Evolutionary conservation across 2,329 filamentous ascomycete species (phyloP), one percentile per base, ranked within the genome.

Genomic region (Lasiodiplodia citricola): DNA sequence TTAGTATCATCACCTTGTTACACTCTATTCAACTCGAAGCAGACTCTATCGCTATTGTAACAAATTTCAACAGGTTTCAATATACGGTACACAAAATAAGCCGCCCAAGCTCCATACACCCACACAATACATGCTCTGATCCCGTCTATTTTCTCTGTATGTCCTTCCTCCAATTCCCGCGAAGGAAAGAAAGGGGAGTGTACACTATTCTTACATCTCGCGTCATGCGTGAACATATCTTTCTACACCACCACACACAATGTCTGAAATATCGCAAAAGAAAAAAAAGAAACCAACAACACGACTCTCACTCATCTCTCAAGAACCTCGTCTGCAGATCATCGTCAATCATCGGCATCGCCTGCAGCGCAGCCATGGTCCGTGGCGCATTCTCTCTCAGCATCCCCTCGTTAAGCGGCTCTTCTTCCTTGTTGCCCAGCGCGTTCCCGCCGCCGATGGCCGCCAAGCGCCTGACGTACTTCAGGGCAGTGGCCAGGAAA

Each of bases 301-400:
- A 25, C 6, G n/a, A 35, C 55, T 18, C 51, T 63, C 58, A 44
- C 50, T 68, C 50, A 50, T 64, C 44, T 44, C 51, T 68, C 56
- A 80, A 72, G 67, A 75, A 77, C 69, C 52, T 68, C 67, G 66
- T 58, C 72, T 80, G 79, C 58, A 80, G 28, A 28, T n/a, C 52
- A 70, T 80, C 79, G 2, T 72, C 72, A 7, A 72, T 47, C 38
- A 71, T 68, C 0, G 83, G 83, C 81, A 85, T 83, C 23, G 75
- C 79, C 72, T 82, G 78, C 68, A 84, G 80, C n/a, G 79, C 80
- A 52, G 75, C 72, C 8, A 83, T 60, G 7, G 82, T 83, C 69
- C 69, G 73, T 3, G 83, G 82, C 21, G 80, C 79, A 54, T 74
- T 67, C 54, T 74, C 65, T 44, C 76, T 75, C 18, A 84, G 72